Conservation (phyloP, 2,329 filamentous ascomycete genomes). For the Cladorrhinum sp. region DNA sequence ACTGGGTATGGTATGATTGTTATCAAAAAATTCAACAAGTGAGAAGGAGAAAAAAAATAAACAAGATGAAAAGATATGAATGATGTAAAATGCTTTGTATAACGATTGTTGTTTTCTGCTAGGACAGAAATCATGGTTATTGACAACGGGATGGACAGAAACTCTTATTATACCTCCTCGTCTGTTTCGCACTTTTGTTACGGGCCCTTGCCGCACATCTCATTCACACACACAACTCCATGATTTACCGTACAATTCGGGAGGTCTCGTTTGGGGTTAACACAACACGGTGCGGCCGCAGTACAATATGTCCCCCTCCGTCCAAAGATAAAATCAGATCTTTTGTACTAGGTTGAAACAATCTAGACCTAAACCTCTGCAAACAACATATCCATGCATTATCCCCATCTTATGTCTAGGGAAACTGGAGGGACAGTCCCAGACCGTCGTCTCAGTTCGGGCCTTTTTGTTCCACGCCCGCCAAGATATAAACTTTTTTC, state of each 20-base stretch:
- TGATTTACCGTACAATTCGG: too few relatives aligned
- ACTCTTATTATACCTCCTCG: too few relatives aligned
- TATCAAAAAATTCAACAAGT: background rate
- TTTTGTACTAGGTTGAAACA: too few relatives aligned
- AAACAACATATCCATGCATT: background rate
- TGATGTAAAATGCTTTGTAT: background rate
- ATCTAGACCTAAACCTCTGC: background rate
- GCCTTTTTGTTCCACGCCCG: background rate
- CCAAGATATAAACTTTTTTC: background rate
- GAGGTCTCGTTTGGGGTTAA: too few relatives aligned
- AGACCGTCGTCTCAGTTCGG: background rate
- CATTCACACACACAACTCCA: too few relatives aligned
- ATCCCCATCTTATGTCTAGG: background rate
- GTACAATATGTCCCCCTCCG: too few relatives aligned
- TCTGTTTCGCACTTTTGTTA: too few relatives aligned
- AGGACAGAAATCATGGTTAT: background rate
- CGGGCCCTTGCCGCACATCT: too few relatives aligned
- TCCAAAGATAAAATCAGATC: too few relatives aligned
- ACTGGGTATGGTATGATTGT: background rate
- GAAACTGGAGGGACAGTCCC: background rate
- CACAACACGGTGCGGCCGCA: too few relatives aligned
- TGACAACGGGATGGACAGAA: background rate
- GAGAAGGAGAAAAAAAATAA: background rate
- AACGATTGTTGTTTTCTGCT: background rate
- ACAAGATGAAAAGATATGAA: background rate